Percentiles rank a stretch among this genome's conserved stretches.
phyloP scores from a whole-genome alignment of 75 land plant genomes.

The Adiantum capillusveneris region DNA sequence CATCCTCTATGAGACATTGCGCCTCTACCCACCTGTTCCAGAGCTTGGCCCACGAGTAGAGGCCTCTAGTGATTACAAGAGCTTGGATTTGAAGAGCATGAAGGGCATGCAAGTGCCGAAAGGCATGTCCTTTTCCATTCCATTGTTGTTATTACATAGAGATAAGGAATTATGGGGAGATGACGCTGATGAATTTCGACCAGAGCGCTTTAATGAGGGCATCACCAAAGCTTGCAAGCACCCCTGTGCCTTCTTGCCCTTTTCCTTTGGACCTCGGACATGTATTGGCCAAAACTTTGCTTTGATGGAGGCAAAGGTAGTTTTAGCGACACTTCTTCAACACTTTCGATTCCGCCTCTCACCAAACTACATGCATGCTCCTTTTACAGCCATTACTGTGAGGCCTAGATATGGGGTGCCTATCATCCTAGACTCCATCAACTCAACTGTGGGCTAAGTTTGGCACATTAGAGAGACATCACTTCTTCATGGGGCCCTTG shows the following conservation, averaged over 20 bases:
- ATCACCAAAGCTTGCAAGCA: slow-evolving; percentile 10
- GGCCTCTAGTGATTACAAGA: too few relatives aligned
- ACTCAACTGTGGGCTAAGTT: too few relatives aligned
- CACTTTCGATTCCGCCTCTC: slow-evolving; percentile 34
- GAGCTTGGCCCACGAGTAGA: slow-evolving; percentile 20
- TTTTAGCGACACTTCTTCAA: slow-evolving; percentile 30
- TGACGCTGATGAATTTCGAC: slow-evolving; percentile 52
- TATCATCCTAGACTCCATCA: slow-evolving; percentile 7
- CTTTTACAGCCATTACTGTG: slow-evolving; percentile 13
- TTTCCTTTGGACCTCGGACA: slow-evolving; percentile 33
- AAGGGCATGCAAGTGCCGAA: slow-evolving; percentile 18
- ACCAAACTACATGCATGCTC: slow-evolving; percentile 41
- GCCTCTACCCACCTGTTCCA: slow-evolving; percentile 42
- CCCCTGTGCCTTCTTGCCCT: slow-evolving; percentile 37
- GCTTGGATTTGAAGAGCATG: too few relatives aligned
- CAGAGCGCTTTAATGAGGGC: slow-evolving; percentile 38
- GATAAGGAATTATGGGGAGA: slow-evolving; percentile 49
- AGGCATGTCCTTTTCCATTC: slow-evolving; percentile 24
- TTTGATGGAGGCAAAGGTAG: slow-evolving; percentile 29
- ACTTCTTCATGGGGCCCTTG: too few relatives aligned
- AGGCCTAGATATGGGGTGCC: slow-evolving; percentile 30
- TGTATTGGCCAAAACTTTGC: slow-evolving; percentile 49
- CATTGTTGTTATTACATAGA: slow-evolving; percentile 39
- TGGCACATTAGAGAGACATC: too few relatives aligned
- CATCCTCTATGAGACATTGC: slow-evolving; percentile 39